Conservation (phyloP, 192 early-diverging fungal genomes). For the Backusella morwellensis region DNA sequence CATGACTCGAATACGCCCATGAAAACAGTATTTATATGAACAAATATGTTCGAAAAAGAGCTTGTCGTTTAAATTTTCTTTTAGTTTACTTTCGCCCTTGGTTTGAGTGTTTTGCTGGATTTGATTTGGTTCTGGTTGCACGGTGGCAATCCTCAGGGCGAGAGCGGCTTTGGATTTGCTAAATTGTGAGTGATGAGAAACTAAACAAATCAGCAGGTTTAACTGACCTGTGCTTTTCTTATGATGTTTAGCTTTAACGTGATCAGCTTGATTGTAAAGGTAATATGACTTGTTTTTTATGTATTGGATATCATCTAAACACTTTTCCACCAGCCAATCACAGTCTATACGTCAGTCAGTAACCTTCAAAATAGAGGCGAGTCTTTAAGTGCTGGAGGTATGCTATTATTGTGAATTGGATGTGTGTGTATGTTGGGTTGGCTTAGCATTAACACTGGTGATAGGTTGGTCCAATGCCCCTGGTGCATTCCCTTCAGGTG, state of each 20-base stretch:
- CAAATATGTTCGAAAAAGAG: background rate
- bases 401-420: background rate
- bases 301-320: background rate
- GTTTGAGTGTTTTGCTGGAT: slow-evolving; percentile 47
- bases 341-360: slow-evolving; percentile 44
- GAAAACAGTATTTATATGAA: slow-evolving; percentile 37
- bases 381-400: slow-evolving; percentile 35
- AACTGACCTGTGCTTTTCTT: background rate
- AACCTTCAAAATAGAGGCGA: slow-evolving; percentile 50
- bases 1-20: slow-evolving; percentile 50
- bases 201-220: background rate
- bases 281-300: background rate
- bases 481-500: slow-evolving; percentile 25
- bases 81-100: slow-evolving; percentile 47
- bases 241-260: slow-evolving; percentile 35
- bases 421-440: background rate
- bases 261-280: slow-evolving; percentile 39
- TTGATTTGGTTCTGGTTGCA: slow-evolving; percentile 46
- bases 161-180: slow-evolving; percentile 40
- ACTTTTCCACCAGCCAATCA: slow-evolving; percentile 38
- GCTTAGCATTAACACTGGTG: background rate
- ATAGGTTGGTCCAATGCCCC: slow-evolving; percentile 29
- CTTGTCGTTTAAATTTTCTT: background rate
- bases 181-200: slow-evolving; percentile 18
- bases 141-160: slow-evolving; percentile 37